phyloP scores from a whole-genome alignment of 768 basidiomycete species.

The Exidia glandulosa region DNA sequence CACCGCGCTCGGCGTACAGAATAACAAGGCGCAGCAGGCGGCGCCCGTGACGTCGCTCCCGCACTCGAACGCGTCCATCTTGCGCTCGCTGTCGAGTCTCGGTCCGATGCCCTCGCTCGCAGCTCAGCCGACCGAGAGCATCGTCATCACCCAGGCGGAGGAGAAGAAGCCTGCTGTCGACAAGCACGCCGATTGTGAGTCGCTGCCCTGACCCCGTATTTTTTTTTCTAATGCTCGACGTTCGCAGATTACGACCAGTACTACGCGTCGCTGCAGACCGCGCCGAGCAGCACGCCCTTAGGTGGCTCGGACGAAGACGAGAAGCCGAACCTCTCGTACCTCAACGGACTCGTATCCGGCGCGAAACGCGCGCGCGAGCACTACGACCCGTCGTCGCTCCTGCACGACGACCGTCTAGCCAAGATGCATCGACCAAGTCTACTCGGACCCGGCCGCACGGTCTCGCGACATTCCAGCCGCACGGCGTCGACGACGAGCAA shows the following conservation, averaged over 20 bases:
- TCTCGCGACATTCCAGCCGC: neutral
- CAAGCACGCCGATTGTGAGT: conserved; percentile 58
- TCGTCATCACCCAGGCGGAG: conserved; percentile 15
- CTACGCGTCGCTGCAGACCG: conserved; percentile 59
- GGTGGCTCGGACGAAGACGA: conserved; percentile 56
- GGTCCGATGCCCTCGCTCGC: neutral
- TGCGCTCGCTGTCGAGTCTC: conserved; percentile 4
- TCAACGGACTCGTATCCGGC: conserved; percentile 2
- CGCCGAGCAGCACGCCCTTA: conserved; percentile 50
- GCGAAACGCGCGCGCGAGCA: conserved; percentile 19
- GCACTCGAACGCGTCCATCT: conserved; percentile 38
- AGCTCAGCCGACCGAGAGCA: conserved; percentile 42
- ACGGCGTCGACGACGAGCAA: neutral
- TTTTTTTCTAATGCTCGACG: neutral
- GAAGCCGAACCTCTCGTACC: conserved; percentile 31
- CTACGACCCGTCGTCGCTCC: conserved; percentile 50
- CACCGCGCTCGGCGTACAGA: conserved; percentile 75
- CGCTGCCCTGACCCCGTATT: neutral
- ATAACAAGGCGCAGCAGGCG: conserved; percentile 30
- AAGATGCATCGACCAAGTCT: neutral
- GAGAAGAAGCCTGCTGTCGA: conserved; percentile 41
- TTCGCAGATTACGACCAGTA: conserved; percentile 66
- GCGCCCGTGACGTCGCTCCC: conserved; percentile 19
- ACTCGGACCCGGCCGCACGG: neutral
- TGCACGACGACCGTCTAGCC: conserved; percentile 47